Evolutionary conservation across 306 rosid genomes (phyloP), one percentile per base, ranked within the genome.

Genomic region (Cucurbita moschata): DNA sequence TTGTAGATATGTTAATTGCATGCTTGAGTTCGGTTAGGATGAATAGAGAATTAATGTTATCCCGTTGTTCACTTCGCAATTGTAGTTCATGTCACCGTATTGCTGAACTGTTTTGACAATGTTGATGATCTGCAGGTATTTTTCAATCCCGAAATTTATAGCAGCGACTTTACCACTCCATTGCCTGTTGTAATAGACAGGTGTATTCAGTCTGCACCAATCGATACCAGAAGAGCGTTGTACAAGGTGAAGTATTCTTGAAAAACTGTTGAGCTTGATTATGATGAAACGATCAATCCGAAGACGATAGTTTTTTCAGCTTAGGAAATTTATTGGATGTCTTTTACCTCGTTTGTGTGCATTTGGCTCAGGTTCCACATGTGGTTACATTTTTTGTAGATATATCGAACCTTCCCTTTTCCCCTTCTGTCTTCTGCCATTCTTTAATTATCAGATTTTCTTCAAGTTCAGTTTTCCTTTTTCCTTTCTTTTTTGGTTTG

Each of bases 131-230:
- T 76, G 69, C 86, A 95, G 99, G 86, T 95, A 49, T 95, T 95
- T 87, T 95, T 95, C 78, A 95, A 85, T 86, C 99, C 99, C n/a
- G 97, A 95, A 87, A 89, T 95, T 69, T 88, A 95, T 79, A 85
- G 96, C 88, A 83, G 81, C 0, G 93, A 95, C 64, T 91, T 86
- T 69, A 76, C 86, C 77, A 88, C 96, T 75, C 96, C 99, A 54
- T 83, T 95, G 82, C 96, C 99, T 3, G 88, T 79, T 77, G 92
- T 91, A 21, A 95, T 95, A 64, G 99, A 95, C 88, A 95, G 84
- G 81, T 95, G 99, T 77, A 95, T 95, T 83, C 99, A 95, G 82
- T 95, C 99, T 30, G 93, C 99, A 0, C 99, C 99, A 37, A 95
- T 95, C 67, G 99, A 95, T 86, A 95, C 99, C 54, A 89, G 97